Conservation (phyloP, 257 asterid genomes). For the Scutellaria baicalensis region DNA sequence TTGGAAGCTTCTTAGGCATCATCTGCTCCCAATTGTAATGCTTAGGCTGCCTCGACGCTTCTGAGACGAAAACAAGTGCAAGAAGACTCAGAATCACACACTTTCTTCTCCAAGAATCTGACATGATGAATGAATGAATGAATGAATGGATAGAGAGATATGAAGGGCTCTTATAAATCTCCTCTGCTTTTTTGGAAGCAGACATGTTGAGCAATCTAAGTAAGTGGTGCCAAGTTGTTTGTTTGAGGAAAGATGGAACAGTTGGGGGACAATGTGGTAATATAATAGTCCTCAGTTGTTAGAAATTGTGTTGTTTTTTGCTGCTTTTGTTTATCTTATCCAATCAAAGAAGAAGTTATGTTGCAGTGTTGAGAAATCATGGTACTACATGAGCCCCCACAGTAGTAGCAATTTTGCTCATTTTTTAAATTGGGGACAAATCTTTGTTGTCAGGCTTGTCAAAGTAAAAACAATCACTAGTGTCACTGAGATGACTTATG, state of each 20-base stretch:
- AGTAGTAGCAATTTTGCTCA: constrained; percentile 17
- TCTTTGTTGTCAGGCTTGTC: constrained; percentile 39
- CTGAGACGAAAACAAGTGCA: constrained; percentile 49
- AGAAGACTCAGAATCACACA: constrained; percentile 40
- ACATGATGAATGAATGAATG: constrained; percentile 30
- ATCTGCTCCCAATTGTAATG: constrained; percentile 62
- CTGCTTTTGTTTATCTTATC: constrained; percentile 25
- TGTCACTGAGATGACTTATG: constrained; percentile 14
- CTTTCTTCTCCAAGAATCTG: constrained; percentile 38
- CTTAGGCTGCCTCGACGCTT: constrained; percentile 61
- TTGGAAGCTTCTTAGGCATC: constrained; percentile 86
- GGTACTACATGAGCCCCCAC: constrained; percentile 33
- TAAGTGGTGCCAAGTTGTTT: constrained; percentile 51
- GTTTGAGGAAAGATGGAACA: constrained; percentile 61
- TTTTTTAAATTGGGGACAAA: constrained; percentile 33
- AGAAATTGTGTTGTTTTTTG: constrained; percentile 24
- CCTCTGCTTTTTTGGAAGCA: constrained; percentile 40
- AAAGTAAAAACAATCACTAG: constrained; percentile 29
- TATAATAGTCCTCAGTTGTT: constrained; percentile 35
- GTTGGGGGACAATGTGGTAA: constrained; percentile 58
- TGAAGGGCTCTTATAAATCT: constrained; percentile 21
- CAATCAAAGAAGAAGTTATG: constrained; percentile 12
- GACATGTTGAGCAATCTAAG: constrained; percentile 53
- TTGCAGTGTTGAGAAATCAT: constrained; percentile 21
- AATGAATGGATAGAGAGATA: background rate